Evolutionary conservation across 306 rosid genomes (phyloP), one percentile per base, ranked within the genome.

Genomic region (Castanopsis chinensis): DNA sequence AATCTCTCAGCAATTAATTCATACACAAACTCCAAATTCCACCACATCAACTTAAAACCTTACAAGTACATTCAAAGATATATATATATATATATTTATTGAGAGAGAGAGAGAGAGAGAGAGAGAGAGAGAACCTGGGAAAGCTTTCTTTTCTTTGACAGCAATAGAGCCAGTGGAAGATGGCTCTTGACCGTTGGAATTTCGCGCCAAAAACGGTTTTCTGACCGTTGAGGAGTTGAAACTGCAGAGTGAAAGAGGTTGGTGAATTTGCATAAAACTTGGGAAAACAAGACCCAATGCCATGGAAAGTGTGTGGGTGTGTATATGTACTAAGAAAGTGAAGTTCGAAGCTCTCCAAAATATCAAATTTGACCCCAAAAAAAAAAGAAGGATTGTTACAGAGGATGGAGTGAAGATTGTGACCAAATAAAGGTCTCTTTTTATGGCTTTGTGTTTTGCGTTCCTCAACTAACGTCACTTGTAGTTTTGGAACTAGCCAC

Each of bases 401-500:
- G 72, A 10, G 37, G 51, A 33, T 35, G 4, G 9, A 12, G 67
- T 28, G 49, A 60, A 54, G 72, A 72, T 28, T 32, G 35, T 32
- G 64, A 43, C 67, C 33, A 25, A 37, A n/a, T n/a, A n/a, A 58
- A 30, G 5, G 53, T 49, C 53, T 17, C 9, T 6, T 20, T 6
- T 28, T 11, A 12, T 2, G 17, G 53, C 19, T 27, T 6, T 73
- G 8, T 20, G 4, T 41, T 37, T 3, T 37, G 55, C 37, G 56
- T 23, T 3, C 71, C 23, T 6, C 1, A 5, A 7, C 69, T 18
- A 13, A 27, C 37, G n/a, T 51, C 32, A 30, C 69, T 27, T 79
- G 60, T 56, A 70, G 89, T 80, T 71, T 45, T 73, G 72, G 69
- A 15, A 72, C 77, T 60, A 76, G 86, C 93, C 91, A 89, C 89